Evolutionary conservation across 805 yeast species (phyloP).

Genomic region (Candida incommunis): DNA sequence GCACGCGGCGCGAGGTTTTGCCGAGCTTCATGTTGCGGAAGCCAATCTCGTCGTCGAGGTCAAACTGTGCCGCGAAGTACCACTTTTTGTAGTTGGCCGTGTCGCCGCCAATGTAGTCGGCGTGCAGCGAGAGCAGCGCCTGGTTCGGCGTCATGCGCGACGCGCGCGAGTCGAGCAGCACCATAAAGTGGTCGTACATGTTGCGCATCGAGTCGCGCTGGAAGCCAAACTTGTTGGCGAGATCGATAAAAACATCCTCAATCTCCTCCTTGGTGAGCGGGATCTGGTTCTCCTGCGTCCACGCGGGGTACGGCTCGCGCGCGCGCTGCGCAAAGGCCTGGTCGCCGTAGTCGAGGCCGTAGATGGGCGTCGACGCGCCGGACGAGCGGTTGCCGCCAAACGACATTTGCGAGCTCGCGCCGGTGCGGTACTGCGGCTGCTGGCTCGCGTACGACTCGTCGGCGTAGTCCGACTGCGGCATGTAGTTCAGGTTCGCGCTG

Average conservation of each 20-base stretch:
- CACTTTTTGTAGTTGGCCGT: constrained; percentile 78
- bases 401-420: constrained; percentile 40
- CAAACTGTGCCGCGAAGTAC: constrained; percentile 80
- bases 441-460: constrained; percentile 10
- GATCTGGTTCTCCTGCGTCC: constrained; percentile 87
- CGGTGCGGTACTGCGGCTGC: constrained; percentile 17
- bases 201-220: constrained; percentile 66
- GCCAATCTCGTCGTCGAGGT: constrained; percentile 56
- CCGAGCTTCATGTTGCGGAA: constrained; percentile 43
- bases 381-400: constrained; percentile 77
- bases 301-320: constrained; percentile 95
- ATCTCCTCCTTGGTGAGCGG: constrained; percentile 62
- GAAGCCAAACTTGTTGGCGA: constrained; percentile 65
- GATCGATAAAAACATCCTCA: constrained; percentile 39
- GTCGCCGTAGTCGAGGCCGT: constrained; percentile 41
- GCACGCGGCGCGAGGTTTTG: constrained; percentile 28
- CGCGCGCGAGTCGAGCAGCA: constrained; percentile 73
- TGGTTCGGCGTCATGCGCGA: constrained; percentile 57
- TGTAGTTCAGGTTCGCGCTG: constrained; percentile 15
- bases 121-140: constrained; percentile 68
- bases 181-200: constrained; percentile 70
- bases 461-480: constrained; percentile 18
- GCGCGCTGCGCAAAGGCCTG: constrained; percentile 44
- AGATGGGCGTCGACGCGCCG: constrained; percentile 90
- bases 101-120: constrained; percentile 87